Evolutionary conservation across 2,329 filamentous ascomycete genomes (phyloP), one percentile per base, ranked within the genome.

Genomic region (Claviceps arundinis): DNA sequence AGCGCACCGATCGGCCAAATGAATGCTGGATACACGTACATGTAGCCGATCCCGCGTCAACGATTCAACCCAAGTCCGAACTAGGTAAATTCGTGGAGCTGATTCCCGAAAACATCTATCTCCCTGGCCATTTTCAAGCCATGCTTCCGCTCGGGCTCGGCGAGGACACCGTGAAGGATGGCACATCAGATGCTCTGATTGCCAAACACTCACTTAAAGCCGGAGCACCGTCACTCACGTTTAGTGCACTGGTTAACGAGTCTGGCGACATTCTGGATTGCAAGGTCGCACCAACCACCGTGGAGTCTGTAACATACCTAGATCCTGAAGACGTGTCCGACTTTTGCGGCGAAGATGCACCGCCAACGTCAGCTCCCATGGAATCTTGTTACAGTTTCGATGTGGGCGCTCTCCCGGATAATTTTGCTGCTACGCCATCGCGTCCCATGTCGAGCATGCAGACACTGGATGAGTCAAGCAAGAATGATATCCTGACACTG

Each of bases 11-110:
- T 4, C 69, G 65, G 17, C 55, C 73, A 19, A 63, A 73, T 49
- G 73, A 85, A 57, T 80, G 78, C 60, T 93, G 87, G 87, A 71
- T 91, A 34, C 86, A 89, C 61, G 68, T 89, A 37, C 87, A 93
- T 63, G 77, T 86, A 43, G 87, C 88, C 14, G 88, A 93, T 60
- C 87, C 87, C 8, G 84, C 84, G 2, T 86, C 87, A 5, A 78
- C 79, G 54, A 80, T 93, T 56, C 60, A 69, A 19, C 77, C 79
- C 17, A 70, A 78, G 22, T 79, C 81, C 40, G 68, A 72, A 8
- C 65, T 87, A 7, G 76, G 77, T 37, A 71, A 76, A 55, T 78
- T 80, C 60, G 81, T 87, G 46, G 75, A 82, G 53, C 71, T 80
- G 55, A 72, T 82, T 37, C 72, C 76, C 1, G 70, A 80, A 58